Percentiles rank a stretch among this genome's conserved stretches.
Evolutionary conservation across 2,329 filamentous ascomycete species (phyloP).

Genomic region (Colletotrichum plurivorum): DNA sequence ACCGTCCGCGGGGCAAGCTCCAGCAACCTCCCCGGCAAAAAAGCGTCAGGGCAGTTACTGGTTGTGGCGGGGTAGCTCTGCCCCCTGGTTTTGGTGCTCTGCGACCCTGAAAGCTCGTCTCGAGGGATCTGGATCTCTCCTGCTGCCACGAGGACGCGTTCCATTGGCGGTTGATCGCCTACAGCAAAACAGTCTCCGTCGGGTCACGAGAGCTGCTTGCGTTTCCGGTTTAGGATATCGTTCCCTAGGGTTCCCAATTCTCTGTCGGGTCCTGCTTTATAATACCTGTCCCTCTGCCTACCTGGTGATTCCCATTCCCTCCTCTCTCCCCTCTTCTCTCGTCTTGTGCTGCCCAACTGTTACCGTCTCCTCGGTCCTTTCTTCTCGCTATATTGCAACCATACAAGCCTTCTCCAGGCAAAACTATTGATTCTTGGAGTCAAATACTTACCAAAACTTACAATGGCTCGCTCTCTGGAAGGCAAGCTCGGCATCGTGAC

Average conservation of each 20-base stretch:
- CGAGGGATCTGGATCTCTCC: slow-evolving; percentile 1
- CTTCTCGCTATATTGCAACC: no score
- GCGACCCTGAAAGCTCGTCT: slow-evolving; percentile 3
- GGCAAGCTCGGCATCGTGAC: slow-evolving; percentile 86
- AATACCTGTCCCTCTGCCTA: slow-evolving; percentile 1
- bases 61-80: slow-evolving; percentile 35
- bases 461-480: slow-evolving; percentile 66
- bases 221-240: slow-evolving; percentile 16
- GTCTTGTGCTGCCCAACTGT: not conserved
- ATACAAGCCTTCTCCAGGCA: no score
- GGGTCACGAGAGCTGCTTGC: slow-evolving; percentile 29
- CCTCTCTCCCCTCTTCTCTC: not conserved
- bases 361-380: not conserved
- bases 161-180: slow-evolving; percentile 25
- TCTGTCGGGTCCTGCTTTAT: slow-evolving; percentile 9
- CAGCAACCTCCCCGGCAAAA: slow-evolving; percentile 6
- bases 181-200: slow-evolving; percentile 23
- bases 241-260: slow-evolving; percentile 10
- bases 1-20: slow-evolving; percentile 33
- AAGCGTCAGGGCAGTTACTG: not conserved
- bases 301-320: not conserved
- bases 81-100: not conserved
- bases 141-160: slow-evolving; percentile 23
- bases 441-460: slow-evolving; percentile 1
- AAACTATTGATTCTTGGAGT: not conserved